Conservation (phyloP, 2,329 filamentous ascomycete species). For the Mycogone perniciosa region DNA sequence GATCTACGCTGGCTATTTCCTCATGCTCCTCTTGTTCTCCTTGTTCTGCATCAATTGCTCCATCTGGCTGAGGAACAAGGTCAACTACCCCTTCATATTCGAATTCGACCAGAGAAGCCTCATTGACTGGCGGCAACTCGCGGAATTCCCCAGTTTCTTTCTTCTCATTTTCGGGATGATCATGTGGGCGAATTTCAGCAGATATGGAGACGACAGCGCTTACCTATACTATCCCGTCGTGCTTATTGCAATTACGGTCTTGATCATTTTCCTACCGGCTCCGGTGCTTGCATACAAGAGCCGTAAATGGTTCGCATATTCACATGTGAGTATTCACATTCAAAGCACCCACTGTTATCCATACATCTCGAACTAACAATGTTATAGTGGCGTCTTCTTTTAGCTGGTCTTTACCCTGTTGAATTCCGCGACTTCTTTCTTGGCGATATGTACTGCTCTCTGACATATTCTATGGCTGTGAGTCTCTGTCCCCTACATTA, state of each 20-base stretch:
- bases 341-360: not conserved
- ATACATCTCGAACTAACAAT: conserved; percentile 12
- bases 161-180: conserved; percentile 70
- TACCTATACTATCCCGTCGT: conserved; percentile 85
- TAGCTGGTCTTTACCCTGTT: conserved; percentile 84
- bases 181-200: conserved; percentile 83
- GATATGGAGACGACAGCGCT: conserved; percentile 57
- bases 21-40: conserved; percentile 71
- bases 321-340: conserved; percentile 54
- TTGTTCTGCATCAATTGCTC: conserved; percentile 83
- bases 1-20: conserved; percentile 88
- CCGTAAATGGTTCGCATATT: conserved; percentile 80
- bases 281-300: conserved; percentile 69
- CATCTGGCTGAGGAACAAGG: conserved; percentile 74
- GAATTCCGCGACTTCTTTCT: conserved; percentile 97
- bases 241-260: conserved; percentile 60
- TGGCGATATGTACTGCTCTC: conserved; percentile 94
- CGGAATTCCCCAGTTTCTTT: conserved; percentile 82
- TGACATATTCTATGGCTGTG: conserved; percentile 84
- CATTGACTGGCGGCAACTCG: conserved; percentile 82
- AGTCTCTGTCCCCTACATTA: conserved; percentile 30
- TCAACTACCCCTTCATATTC: conserved; percentile 96
- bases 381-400: conserved; percentile 69
- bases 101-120: conserved; percentile 85
- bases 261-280: conserved; percentile 69